These are phyloP conservation scores for Hanseniaspora meyeri DNA, from an alignment of 805 yeast species.

Conservation along the genomic window DNA sequence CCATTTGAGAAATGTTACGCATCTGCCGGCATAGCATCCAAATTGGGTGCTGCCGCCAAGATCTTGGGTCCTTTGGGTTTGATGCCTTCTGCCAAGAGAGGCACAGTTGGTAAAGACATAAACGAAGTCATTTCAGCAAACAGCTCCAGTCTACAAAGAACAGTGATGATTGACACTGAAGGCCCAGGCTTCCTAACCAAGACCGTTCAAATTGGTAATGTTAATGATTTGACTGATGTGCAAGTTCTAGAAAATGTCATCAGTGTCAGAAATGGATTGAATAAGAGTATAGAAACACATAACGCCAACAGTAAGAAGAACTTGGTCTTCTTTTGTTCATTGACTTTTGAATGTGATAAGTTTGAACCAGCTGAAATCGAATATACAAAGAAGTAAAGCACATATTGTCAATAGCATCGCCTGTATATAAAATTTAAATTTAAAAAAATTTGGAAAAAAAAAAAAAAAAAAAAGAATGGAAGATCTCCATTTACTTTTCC, in stretches of 20 bases:
- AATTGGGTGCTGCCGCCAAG: slow-evolving; percentile 58
- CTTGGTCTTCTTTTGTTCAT: neutral
- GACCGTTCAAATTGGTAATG: slow-evolving; percentile 1
- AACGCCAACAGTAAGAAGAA: neutral
- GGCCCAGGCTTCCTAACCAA: neutral
- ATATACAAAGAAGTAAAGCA: neutral
- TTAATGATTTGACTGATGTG: slow-evolving; percentile 51
- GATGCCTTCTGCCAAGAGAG: slow-evolving; percentile 77
- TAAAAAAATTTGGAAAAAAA: neutral
- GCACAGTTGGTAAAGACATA: slow-evolving; percentile 68
- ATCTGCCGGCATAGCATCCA: slow-evolving; percentile 64
- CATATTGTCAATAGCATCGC: neutral
- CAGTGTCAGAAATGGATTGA: slow-evolving; percentile 52
- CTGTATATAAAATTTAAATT: neutral
- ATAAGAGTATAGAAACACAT: slow-evolving; percentile 39
- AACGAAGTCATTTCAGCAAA: slow-evolving; percentile 39
- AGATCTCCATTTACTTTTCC: neutral
- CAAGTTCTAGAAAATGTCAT: slow-evolving; percentile 61
- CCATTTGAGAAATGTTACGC: slow-evolving; percentile 66
- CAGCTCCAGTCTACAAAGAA: slow-evolving; percentile 14
- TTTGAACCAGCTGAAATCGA: slow-evolving; percentile 13
- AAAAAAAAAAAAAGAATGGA: neutral
- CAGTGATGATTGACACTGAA: neutral
- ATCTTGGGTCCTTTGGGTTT: slow-evolving; percentile 77
- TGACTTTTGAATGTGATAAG: slow-evolving; percentile 4